Evolutionary conservation across 225 moss, liverwort and hornwort species (phyloP).

Genomic region (Pleurozium schreberi): DNA sequence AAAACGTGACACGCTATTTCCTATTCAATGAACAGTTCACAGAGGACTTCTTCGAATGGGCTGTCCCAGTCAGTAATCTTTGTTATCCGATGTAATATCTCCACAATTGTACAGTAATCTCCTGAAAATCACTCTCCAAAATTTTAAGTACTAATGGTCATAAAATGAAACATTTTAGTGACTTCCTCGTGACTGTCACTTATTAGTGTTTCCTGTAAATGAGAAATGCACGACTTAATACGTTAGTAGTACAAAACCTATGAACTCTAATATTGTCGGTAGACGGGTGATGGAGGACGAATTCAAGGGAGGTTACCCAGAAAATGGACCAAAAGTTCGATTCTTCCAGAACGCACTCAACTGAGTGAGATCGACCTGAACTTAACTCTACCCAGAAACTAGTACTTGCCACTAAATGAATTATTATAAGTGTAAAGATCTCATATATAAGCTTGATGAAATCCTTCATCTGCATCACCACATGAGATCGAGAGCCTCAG

Average conservation of each 20-base stretch:
- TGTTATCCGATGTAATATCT: background rate
- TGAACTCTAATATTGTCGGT: background rate
- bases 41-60: no score
- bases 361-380: background rate
- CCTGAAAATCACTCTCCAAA: background rate
- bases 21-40: background rate
- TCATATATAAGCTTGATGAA: no score
- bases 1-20: background rate
- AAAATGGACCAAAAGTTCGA: background rate
- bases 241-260: no score
- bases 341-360: background rate
- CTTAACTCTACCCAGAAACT: background rate
- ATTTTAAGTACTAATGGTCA: background rate
- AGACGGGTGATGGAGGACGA: background rate
- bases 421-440: no score
- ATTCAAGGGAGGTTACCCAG: background rate
- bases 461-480: background rate
- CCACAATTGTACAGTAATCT: background rate
- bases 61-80: background rate
- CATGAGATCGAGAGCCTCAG: background rate
- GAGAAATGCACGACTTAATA: background rate
- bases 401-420: background rate
- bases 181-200: background rate
- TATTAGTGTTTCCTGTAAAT: background rate
- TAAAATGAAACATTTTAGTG: background rate